Conservation (phyloP, 2,329 filamentous ascomycete species). For the Colletotrichum lupini region DNA sequence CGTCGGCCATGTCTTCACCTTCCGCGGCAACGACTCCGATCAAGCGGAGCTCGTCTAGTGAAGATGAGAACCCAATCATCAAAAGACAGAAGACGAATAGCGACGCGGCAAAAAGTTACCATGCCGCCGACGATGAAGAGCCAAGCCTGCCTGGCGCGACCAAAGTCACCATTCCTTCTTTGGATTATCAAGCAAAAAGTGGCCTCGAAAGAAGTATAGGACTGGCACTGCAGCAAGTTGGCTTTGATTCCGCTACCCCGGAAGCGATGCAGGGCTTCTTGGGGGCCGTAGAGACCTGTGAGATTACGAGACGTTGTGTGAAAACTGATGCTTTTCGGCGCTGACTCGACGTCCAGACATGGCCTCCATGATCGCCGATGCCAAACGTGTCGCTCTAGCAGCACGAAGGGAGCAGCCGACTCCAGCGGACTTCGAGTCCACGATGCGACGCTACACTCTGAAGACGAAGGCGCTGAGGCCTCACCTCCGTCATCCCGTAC, state of each 20-base stretch:
- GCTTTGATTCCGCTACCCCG: constrained; percentile 64
- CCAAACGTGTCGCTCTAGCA: constrained; percentile 58
- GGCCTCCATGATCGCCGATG: constrained; percentile 57
- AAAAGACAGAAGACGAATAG: constrained; percentile 24
- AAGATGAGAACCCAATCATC: neutral
- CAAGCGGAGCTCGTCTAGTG: constrained; percentile 13
- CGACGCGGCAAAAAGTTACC: neutral
- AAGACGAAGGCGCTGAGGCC: constrained; percentile 62
- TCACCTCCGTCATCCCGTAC: constrained; percentile 66
- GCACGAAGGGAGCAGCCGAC: constrained; percentile 64
- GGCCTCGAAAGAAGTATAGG: constrained; percentile 67
- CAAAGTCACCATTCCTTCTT: constrained; percentile 38
- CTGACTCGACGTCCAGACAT: constrained; percentile 55
- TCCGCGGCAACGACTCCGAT: constrained; percentile 9
- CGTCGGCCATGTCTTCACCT: constrained; percentile 14
- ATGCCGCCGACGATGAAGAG: neutral
- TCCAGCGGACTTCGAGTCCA: constrained; percentile 68
- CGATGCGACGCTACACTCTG: constrained; percentile 63
- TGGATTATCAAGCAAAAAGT: constrained; percentile 48
- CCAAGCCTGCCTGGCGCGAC: neutral
- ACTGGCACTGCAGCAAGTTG: constrained; percentile 66
- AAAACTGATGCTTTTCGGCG: constrained; percentile 22
- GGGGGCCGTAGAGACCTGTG: constrained; percentile 67
- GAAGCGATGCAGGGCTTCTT: constrained; percentile 71
- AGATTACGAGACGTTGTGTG: constrained; percentile 39